phyloP scores from a whole-genome alignment of 495 filamentous ascomycete species.

The Haplographium delicatum region DNA sequence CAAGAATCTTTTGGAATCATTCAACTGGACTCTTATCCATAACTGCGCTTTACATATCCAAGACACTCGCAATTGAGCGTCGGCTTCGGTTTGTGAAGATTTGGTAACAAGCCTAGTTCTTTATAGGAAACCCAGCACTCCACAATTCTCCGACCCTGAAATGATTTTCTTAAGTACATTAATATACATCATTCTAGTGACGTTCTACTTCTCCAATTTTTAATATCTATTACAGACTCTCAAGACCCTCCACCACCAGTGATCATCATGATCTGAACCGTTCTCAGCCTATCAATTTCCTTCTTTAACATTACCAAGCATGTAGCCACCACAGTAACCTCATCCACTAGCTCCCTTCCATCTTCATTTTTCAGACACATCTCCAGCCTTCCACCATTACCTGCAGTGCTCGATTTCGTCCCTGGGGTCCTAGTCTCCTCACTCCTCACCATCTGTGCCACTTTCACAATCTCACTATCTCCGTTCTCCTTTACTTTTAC shows the following conservation, averaged over 20 bases:
- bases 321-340: conserved; percentile 41
- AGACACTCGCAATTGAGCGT: no score
- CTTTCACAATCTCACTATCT: conserved; percentile 23
- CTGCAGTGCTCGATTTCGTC: conserved; percentile 35
- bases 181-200: no score
- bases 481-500: conserved; percentile 18
- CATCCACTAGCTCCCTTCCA: conserved; percentile 13
- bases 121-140: no score
- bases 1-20: no score
- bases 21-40: no score
- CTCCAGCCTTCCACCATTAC: conserved; percentile 49
- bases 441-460: conserved; percentile 44
- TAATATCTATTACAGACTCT: no score
- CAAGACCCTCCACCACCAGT: conserved; percentile 10
- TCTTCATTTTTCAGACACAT: conserved; percentile 13
- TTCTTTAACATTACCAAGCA: conserved; percentile 53
- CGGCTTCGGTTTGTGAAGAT: no score
- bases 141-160: no score
- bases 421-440: conserved; percentile 38
- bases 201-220: no score
- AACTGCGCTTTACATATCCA: no score
- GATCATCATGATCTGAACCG: conserved; percentile 40
- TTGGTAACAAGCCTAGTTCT: no score
- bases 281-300: conserved; percentile 49
- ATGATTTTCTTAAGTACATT: no score